Conservation (phyloP, 371 early-diverging fungal species). For the Mucor plumbeus region DNA sequence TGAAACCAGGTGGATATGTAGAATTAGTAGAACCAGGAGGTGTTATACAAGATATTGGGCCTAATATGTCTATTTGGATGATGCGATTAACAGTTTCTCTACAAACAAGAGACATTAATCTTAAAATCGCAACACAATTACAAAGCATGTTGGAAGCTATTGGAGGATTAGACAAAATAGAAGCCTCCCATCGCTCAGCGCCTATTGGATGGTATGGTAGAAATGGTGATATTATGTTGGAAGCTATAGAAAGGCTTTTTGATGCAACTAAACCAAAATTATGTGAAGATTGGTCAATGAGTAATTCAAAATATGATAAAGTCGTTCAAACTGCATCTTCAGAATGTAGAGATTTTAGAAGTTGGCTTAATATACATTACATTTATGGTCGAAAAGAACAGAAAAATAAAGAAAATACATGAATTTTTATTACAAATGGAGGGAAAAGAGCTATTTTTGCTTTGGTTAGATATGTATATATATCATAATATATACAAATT, state of each 20-base stretch:
- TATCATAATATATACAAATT: neutral
- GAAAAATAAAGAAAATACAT: neutral
- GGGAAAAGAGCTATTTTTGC: neutral
- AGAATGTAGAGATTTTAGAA: conserved; percentile 50
- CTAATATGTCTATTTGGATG: conserved; percentile 52
- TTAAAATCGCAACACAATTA: conserved; percentile 37
- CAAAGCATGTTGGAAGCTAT: conserved; percentile 24
- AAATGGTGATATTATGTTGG: conserved; percentile 45
- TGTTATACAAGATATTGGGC: conserved; percentile 44
- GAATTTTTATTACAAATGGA: neutral
- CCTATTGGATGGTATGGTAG: conserved; percentile 55
- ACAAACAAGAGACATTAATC: conserved; percentile 42
- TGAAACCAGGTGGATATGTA: conserved; percentile 34
- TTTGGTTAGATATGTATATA: neutral
- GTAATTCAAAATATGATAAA: conserved; percentile 41
- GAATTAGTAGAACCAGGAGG: conserved; percentile 39
- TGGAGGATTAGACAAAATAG: conserved; percentile 17
- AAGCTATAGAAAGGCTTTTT: conserved; percentile 40
- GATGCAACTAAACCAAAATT: conserved; percentile 48
- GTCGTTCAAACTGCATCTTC: conserved; percentile 28
- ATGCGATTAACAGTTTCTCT: conserved; percentile 52
- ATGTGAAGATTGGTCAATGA: conserved; percentile 57
- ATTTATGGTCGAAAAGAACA: conserved; percentile 10
- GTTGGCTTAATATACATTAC: conserved; percentile 51
- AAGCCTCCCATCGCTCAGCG: conserved; percentile 41